Conservation (phyloP, 306 rosid genomes). For the Vigna mungo region DNA sequence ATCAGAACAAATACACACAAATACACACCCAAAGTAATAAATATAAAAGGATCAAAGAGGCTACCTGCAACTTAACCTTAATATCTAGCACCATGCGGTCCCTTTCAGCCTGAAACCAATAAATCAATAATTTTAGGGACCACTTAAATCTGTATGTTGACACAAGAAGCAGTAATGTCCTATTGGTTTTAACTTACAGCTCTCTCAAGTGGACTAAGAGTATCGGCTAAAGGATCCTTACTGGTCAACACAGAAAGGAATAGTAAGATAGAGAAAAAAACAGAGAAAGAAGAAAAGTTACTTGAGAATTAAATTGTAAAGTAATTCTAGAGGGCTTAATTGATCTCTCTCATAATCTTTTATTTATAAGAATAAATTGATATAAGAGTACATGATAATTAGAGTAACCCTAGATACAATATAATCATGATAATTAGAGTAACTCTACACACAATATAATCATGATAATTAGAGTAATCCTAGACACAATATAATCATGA, state of each 20-base stretch:
- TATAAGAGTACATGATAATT: too few species aligned
- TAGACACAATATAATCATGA: too few species aligned
- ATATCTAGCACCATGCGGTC: slow-evolving; percentile 98
- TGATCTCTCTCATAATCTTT: too few species aligned
- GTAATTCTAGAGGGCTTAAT: too few species aligned
- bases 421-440: too few species aligned
- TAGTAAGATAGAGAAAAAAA: slow-evolving; percentile 47
- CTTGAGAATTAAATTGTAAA: too few species aligned
- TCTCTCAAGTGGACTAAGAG: slow-evolving; percentile 90
- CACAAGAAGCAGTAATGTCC: slow-evolving; percentile 39
- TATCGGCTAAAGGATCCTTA: slow-evolving; percentile 77
- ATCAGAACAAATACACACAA: background rate
- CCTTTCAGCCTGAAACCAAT: slow-evolving; percentile 87
- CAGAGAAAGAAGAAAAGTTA: slow-evolving; percentile 38
- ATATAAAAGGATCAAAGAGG: slow-evolving; percentile 35
- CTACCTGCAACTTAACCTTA: slow-evolving; percentile 97
- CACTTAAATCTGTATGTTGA: slow-evolving; percentile 33
- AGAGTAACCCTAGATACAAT: too few species aligned
- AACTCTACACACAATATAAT: too few species aligned
- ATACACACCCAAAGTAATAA: background rate
- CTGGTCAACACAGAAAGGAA: slow-evolving; percentile 65
- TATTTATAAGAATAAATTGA: too few species aligned
- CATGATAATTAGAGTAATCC: too few species aligned
- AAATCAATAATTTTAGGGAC: slow-evolving; percentile 28
- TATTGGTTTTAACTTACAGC: slow-evolving; percentile 69